Evolutionary conservation across 768 basidiomycete species (phyloP).

Genomic region (Boletus pseudopeckii): DNA sequence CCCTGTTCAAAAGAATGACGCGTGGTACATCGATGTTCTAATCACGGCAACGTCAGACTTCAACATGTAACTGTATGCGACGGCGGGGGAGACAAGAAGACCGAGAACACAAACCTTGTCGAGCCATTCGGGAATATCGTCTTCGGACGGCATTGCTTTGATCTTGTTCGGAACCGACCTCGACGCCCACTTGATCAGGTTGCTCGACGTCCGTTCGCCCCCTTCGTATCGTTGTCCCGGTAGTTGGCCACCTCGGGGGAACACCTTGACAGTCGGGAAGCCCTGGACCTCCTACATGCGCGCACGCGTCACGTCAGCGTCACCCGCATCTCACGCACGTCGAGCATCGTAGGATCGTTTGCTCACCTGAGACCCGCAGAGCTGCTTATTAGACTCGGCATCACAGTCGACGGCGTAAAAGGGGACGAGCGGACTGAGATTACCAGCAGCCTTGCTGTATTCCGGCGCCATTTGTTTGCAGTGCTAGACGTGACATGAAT

Average conservation of each 20-base stretch:
- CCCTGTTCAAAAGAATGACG: constrained; percentile 69
- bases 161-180: constrained; percentile 71
- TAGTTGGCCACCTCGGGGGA: constrained; percentile 68
- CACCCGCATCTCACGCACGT: background rate
- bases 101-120: constrained; percentile 51
- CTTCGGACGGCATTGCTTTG: constrained; percentile 51
- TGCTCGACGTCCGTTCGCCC: constrained; percentile 65
- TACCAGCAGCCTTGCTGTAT: constrained; percentile 75
- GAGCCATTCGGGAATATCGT: constrained; percentile 66
- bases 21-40: constrained; percentile 46
- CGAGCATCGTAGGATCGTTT: background rate
- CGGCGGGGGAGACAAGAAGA: background rate
- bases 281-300: constrained; percentile 66
- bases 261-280: constrained; percentile 93
- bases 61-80: background rate
- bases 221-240: constrained; percentile 64
- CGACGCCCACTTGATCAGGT: constrained; percentile 74
- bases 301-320: background rate
- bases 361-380: constrained; percentile 75
- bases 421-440: constrained; percentile 77
- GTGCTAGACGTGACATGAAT: constrained; percentile 40
- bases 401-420: constrained; percentile 95
- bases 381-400: constrained; percentile 68
- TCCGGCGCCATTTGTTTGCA: constrained; percentile 86
- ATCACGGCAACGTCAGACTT: background rate